Evolutionary conservation across 2,329 filamentous ascomycete genomes (phyloP), one percentile per base, ranked within the genome.

Genomic region (Hymenoscyphus albidus): DNA sequence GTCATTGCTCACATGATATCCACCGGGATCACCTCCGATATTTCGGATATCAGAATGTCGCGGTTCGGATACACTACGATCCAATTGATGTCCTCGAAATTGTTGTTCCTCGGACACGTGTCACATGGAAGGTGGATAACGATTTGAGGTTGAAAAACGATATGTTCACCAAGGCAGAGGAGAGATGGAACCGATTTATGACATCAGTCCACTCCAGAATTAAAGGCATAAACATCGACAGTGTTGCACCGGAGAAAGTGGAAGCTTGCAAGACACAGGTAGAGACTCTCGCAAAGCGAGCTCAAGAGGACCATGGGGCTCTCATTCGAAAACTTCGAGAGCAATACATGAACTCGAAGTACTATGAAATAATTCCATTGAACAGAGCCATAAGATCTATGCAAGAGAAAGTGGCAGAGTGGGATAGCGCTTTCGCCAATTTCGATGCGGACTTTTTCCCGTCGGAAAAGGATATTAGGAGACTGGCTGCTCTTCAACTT

Each of bases 91-190:
- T 99, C 7, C 88, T 98, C 44, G 96, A 99, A 76, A 93, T 99
- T 65, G 89, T 97, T 61, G 95, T 98, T 1, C 95, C 95, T 1
- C 86, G 93, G 64, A 87, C 93, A 32, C 87, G 91, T 63, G 90
- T 99, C 61, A 97, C 94, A 0, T 99, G 96, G 94, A 98, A 97
- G 76, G 95, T 99, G 32, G 94, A 97, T 70, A 91, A 96, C 68
- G 95, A 99, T 74, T 79, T 99, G 59, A 90, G 85, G 69, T 83
- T 99, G 71, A 97, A 97, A 77, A 99, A 99, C 71, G 92, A 97
- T 31, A 87, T 97, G 39, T 99, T 91, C 74, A 82, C 81, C 27
- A 90, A 88, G 73, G 90, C 90, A 67, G 91, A 97, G 73, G 88
- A 92, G 62, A 87, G 92, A 42, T 88, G 97, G 79, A 88, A 87